phyloP scores from a whole-genome alignment of 2,329 filamentous ascomycete genomes.

The Penicillium sp. region DNA sequence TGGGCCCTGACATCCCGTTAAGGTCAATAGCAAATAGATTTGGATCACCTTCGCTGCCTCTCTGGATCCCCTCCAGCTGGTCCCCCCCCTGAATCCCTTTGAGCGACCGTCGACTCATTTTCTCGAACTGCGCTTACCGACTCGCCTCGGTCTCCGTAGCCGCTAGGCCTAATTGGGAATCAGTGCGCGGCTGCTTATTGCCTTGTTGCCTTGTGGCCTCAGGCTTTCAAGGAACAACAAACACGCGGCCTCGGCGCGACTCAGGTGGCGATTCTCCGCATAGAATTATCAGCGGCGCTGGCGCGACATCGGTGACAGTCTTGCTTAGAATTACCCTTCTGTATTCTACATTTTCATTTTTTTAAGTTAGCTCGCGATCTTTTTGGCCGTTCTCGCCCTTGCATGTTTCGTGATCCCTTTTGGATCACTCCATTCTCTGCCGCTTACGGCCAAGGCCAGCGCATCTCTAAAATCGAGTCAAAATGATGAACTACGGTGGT shows the following conservation, averaged over 20 bases:
- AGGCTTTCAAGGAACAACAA: conserved; percentile 26
- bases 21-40: conserved; percentile 10
- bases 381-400: conserved; percentile 5
- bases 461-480: conserved; percentile 17
- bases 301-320: conserved; percentile 14
- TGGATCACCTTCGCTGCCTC: conserved; percentile 2
- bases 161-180: conserved; percentile 23
- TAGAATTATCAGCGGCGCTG: conserved; percentile 13
- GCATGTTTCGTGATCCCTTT: conserved; percentile 15
- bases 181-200: background rate
- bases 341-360: background rate
- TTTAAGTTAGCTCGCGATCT: background rate
- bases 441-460: conserved; percentile 18
- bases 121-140: conserved; percentile 26
- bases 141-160: conserved; percentile 24
- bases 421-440: conserved; percentile 12
- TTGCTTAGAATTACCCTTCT: background rate
- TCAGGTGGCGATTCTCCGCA: conserved; percentile 12
- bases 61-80: conserved; percentile 9
- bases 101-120: conserved; percentile 22
- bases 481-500: conserved; percentile 40
- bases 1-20: conserved; percentile 11
- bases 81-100: conserved; percentile 23
- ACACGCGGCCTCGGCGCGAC: conserved; percentile 27
- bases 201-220: conserved; percentile 16